phyloP scores from a whole-genome alignment of 345 rosid species.

The Lagerstroemia speciosa region DNA sequence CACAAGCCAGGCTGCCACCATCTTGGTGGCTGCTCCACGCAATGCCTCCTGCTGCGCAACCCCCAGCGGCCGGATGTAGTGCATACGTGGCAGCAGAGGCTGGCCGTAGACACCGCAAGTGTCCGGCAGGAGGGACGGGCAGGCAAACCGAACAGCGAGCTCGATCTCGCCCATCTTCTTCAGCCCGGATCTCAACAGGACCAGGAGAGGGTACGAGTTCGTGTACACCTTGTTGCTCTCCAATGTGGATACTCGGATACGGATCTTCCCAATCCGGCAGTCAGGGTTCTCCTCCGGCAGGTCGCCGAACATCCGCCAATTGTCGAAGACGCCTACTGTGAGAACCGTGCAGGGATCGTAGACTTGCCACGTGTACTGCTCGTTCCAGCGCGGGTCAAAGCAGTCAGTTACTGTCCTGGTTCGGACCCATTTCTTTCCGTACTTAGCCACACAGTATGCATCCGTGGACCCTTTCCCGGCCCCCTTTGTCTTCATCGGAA shows the following conservation, averaged over 20 bases:
- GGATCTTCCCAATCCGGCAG: slow-evolving; percentile 61
- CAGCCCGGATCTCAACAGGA: slow-evolving; percentile 51
- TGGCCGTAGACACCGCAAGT: slow-evolving; percentile 68
- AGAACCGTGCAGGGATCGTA: slow-evolving; percentile 91
- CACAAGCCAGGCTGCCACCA: slow-evolving; percentile 79
- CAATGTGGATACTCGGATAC: slow-evolving; percentile 77
- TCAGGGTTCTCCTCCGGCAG: slow-evolving; percentile 46
- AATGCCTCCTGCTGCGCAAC: slow-evolving; percentile 91
- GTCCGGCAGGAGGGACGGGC: slow-evolving; percentile 75
- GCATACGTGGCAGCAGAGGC: slow-evolving; percentile 86
- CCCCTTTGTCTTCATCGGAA: slow-evolving; percentile 72
- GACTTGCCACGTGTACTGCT: slow-evolving; percentile 99
- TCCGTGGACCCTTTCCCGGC: slow-evolving; percentile 85
- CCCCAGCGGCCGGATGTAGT: slow-evolving; percentile 83
- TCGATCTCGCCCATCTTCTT: slow-evolving; percentile 98
- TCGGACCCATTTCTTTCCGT: slow-evolving; percentile 97
- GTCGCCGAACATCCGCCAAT: slow-evolving; percentile 81
- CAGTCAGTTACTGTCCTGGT: slow-evolving; percentile 79
- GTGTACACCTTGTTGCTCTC: slow-evolving; percentile 90
- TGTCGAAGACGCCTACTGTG: slow-evolving; percentile 78
- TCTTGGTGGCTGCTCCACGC: slow-evolving; percentile 79
- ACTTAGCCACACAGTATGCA: slow-evolving; percentile 89
- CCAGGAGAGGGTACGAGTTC: slow-evolving; percentile 72
- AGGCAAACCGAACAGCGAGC: slow-evolving; percentile 77
- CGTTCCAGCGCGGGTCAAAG: slow-evolving; percentile 97